phyloP scores from a whole-genome alignment of 2,329 filamentous ascomycete genomes.

The Trichoderma pleuroti region DNA sequence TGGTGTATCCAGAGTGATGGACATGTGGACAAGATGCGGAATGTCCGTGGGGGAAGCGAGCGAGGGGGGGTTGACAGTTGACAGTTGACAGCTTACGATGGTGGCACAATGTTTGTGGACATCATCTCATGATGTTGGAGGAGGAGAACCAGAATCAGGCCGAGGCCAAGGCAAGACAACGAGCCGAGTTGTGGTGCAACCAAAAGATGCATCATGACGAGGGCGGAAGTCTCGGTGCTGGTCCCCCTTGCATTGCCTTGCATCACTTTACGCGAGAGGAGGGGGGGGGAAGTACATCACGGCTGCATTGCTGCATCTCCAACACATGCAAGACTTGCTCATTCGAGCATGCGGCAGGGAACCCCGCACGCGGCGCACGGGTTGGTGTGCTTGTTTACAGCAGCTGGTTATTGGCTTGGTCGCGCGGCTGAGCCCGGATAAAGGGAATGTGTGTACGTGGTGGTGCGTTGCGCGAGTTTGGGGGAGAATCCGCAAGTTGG shows the following conservation, averaged over 20 bases:
- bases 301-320: not conserved
- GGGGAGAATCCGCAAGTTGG: not conserved
- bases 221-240: not conserved
- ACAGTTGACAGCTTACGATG: too few relatives aligned
- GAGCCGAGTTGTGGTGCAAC: not conserved
- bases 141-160: not conserved
- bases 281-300: not conserved
- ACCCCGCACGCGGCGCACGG: not conserved
- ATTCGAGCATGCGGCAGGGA: not conserved
- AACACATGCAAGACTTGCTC: not conserved
- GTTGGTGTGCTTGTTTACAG: not conserved
- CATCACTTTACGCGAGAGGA: not conserved
- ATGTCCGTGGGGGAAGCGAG: not conserved
- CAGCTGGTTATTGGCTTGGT: not conserved
- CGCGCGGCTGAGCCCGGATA: constrained; percentile 9
- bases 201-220: not conserved
- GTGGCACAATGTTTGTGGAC: not conserved
- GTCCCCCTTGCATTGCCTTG: not conserved
- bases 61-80: not conserved
- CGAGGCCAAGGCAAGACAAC: not conserved
- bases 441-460: not conserved
- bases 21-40: not conserved
- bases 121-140: not conserved
- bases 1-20: constrained; percentile 31
- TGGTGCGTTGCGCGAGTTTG: not conserved